phyloP scores from a whole-genome alignment of 768 basidiomycete species.

The Auricularia cornea region DNA sequence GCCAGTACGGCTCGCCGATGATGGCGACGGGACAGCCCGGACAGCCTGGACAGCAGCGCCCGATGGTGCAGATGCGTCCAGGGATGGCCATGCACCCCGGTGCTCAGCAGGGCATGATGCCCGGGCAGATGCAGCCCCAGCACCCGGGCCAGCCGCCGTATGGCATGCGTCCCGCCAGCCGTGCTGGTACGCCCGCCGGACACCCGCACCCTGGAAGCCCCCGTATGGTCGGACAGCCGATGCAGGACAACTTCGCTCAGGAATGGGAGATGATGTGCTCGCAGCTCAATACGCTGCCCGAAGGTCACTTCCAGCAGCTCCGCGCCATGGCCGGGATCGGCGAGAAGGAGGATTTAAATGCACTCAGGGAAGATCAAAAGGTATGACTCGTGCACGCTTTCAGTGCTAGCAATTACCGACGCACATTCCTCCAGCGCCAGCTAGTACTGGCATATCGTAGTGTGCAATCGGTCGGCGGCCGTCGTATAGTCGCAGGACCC shows the following conservation, averaged over 20 bases:
- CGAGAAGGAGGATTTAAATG: not conserved
- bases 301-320: not conserved
- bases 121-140: not conserved
- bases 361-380: not conserved
- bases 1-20: conserved; percentile 1
- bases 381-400: not conserved
- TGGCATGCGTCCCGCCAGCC: not conserved
- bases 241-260: not conserved
- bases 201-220: not conserved
- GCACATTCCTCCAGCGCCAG: too few relatives aligned
- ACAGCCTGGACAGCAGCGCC: not conserved
- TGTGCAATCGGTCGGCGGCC: too few relatives aligned
- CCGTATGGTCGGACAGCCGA: not conserved
- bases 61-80: not conserved
- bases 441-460: too few relatives aligned
- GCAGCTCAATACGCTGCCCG: not conserved
- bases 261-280: not conserved
- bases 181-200: not conserved
- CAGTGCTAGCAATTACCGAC: not conserved
- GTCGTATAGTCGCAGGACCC: too few relatives aligned
- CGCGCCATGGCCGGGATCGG: not conserved
- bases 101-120: not conserved
- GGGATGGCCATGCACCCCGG: not conserved
- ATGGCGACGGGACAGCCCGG: not conserved
- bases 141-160: not conserved